Conservation (phyloP, 2,329 filamentous ascomycete genomes). For the Aureobasidium zeae region DNA sequence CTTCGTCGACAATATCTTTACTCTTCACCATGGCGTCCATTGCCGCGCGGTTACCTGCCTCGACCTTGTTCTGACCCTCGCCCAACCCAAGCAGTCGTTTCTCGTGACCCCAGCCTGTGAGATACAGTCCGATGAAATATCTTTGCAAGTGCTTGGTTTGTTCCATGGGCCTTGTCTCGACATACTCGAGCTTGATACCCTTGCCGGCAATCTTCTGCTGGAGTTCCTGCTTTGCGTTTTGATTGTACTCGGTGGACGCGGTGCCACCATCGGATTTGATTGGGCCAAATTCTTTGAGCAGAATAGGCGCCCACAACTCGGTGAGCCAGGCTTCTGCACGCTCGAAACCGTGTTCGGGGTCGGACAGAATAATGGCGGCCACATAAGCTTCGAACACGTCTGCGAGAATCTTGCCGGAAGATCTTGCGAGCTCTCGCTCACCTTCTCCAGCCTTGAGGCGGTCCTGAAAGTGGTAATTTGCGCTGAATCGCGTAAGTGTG, state of each 20-base stretch:
- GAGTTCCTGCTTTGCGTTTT: slow-evolving; percentile 14
- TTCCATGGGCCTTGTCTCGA: slow-evolving; percentile 21
- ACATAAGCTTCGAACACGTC: slow-evolving; percentile 91
- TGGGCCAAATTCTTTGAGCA: slow-evolving; percentile 32
- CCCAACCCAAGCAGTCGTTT: slow-evolving; percentile 54
- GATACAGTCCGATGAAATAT: slow-evolving; percentile 54
- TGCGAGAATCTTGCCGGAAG: slow-evolving; percentile 62
- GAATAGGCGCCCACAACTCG: slow-evolving; percentile 59
- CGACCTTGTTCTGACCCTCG: slow-evolving; percentile 56
- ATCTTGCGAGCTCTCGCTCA: slow-evolving; percentile 38
- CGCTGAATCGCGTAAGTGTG: slow-evolving; percentile 61
- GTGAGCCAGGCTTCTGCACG: slow-evolving; percentile 63
- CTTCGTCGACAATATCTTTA: slow-evolving; percentile 24
- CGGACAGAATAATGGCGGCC: slow-evolving; percentile 63
- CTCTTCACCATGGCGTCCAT: slow-evolving; percentile 47
- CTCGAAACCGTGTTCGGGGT: slow-evolving; percentile 52
- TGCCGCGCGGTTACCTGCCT: slow-evolving; percentile 61
- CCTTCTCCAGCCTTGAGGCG: slow-evolving; percentile 45
- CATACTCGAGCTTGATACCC: slow-evolving; percentile 10
- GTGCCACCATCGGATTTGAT: neutral
- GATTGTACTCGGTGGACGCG: slow-evolving; percentile 10
- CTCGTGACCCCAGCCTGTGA: slow-evolving; percentile 60
- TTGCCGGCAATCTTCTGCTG: slow-evolving; percentile 12
- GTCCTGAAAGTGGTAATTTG: slow-evolving; percentile 60
- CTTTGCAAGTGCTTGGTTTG: slow-evolving; percentile 38